A percentile compares a stretch with the other conserved stretches of the same genome.
Conservation (phyloP, 305 asterid genomes). For the Fraxinus dipetala region DNA sequence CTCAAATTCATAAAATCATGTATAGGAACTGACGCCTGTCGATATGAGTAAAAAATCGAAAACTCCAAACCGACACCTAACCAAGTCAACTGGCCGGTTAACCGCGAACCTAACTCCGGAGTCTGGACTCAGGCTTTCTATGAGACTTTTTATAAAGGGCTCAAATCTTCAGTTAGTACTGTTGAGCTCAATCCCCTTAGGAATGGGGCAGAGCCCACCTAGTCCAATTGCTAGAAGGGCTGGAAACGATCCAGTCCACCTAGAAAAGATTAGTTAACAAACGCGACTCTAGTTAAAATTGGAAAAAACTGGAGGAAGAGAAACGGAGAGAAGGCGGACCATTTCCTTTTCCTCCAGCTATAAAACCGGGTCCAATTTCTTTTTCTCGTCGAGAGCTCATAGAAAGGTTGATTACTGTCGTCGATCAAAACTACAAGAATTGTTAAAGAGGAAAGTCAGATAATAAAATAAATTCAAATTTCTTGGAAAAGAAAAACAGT, state of each 20-base stretch:
- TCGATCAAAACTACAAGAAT: slow-evolving; percentile 14
- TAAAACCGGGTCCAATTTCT: neutral
- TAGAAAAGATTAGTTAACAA: neutral
- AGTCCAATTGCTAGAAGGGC: neutral
- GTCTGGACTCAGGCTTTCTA: neutral
- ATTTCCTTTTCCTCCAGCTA: neutral
- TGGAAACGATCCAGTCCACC: neutral
- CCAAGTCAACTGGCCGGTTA: neutral
- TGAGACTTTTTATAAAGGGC: neutral
- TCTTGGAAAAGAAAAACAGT: neutral
- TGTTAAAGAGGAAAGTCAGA: neutral
- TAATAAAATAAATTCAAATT: neutral
- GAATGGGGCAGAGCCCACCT: neutral
- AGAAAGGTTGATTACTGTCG: neutral
- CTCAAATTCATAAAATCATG: neutral
- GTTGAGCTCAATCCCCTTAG: neutral
- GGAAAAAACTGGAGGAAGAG: neutral
- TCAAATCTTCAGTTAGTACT: neutral
- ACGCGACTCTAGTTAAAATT: neutral
- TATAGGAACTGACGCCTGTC: neutral
- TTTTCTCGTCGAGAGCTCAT: neutral
- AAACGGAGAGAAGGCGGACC: neutral
- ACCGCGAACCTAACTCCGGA: neutral
- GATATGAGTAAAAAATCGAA: rapidly evolving
- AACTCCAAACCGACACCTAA: neutral